Evolutionary conservation across 192 early-diverging fungal genomes (phyloP).

Genomic region (Backusella psychrophila): DNA sequence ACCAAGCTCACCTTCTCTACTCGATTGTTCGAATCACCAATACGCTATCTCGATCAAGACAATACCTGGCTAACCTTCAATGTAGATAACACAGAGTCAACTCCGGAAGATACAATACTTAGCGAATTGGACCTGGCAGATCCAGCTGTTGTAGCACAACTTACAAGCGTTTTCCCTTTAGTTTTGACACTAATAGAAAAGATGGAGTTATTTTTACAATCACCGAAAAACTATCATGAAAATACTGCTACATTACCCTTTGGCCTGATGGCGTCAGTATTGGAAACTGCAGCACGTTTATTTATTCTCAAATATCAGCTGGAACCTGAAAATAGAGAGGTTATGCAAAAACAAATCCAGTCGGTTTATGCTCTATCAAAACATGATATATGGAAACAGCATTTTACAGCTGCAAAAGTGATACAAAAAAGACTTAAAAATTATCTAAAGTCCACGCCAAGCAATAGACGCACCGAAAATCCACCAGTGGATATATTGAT

Average conservation of each 20-base stretch:
- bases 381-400: background rate
- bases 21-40: background rate
- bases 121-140: background rate
- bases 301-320: slow-evolving; percentile 3
- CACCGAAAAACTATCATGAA: background rate
- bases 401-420: background rate
- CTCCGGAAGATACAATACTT: background rate
- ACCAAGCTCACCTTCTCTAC: background rate
- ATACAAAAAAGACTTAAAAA: background rate
- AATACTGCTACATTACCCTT: background rate
- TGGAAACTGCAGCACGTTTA: background rate
- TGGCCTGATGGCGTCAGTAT: background rate
- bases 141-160: background rate
- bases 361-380: background rate
- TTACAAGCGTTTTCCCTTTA: background rate
- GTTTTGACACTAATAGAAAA: background rate
- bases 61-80: background rate
- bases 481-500: background rate
- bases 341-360: background rate
- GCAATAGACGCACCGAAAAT: background rate
- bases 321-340: background rate
- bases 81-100: background rate
- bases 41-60: background rate
- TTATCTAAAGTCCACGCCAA: background rate
- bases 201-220: background rate